A percentile compares a stretch with the other conserved stretches of the same genome.
Evolutionary conservation across 1,284 basidiomycete species (phyloP).

Genomic region (Vanrija sp.): DNA sequence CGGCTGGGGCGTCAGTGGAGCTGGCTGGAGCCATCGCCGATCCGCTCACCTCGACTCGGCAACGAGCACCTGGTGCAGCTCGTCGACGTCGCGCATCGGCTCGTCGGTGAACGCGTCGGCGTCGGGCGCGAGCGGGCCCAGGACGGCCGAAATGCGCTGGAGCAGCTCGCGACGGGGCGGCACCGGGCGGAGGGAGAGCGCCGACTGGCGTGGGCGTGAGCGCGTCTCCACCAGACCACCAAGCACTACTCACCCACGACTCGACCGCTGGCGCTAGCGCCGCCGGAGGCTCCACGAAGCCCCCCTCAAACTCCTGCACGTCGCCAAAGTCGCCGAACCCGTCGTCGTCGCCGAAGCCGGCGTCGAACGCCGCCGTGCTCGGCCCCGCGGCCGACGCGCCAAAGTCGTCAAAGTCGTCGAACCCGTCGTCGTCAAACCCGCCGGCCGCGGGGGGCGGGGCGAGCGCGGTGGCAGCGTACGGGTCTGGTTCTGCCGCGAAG

Average conservation of each 20-base stretch:
- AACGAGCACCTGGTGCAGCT: conserved; percentile 69
- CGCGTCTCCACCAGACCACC: not conserved
- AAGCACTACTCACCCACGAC: conserved; percentile 13
- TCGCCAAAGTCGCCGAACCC: conserved; percentile 67
- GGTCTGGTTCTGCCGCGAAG: not conserved
- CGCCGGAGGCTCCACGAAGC: conserved; percentile 45
- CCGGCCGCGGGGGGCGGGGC: not conserved
- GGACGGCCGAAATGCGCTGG: conserved; percentile 61
- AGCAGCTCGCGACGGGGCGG: conserved; percentile 59
- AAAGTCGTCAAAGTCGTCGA: conserved; percentile 58
- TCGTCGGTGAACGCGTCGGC: conserved; percentile 62
- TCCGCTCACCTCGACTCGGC: conserved; percentile 59
- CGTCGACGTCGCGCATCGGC: conserved; percentile 70
- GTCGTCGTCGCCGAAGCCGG: conserved; percentile 32
- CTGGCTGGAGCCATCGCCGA: conserved; percentile 17
- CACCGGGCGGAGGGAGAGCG: conserved; percentile 62
- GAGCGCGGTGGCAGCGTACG: not conserved
- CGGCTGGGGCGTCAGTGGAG: conserved; percentile 56
- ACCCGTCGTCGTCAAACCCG: conserved; percentile 60
- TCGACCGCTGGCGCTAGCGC: not conserved
- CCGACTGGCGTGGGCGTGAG: conserved; percentile 53
- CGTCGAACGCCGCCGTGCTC: conserved; percentile 7
- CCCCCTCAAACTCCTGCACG: conserved; percentile 41
- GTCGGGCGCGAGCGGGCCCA: conserved; percentile 61
- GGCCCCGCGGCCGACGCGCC: conserved; percentile 21